phyloP scores from a whole-genome alignment of 1,139 yeast species.

The Spencermartinsiella ligniputridi region DNA sequence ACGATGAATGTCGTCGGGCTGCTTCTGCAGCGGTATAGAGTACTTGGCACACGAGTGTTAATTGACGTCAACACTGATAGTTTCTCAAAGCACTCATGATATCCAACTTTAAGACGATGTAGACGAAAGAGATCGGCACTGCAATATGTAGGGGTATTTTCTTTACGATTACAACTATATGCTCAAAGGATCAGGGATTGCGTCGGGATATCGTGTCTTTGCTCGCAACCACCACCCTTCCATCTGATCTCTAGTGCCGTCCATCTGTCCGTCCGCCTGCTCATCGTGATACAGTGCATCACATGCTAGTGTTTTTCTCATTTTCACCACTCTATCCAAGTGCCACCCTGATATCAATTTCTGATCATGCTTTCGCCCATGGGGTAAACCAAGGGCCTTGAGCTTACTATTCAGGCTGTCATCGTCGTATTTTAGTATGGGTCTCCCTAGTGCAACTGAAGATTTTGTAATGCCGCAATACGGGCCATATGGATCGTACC shows the following conservation, averaged over 20 bases:
- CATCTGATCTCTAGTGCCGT: constrained; percentile 26
- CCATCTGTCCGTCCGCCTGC: constrained; percentile 23
- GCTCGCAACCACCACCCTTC: constrained; percentile 34
- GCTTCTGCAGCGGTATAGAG: too few species aligned
- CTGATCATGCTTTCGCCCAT: constrained; percentile 9
- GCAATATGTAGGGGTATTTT: too few species aligned
- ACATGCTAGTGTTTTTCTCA: constrained; percentile 25
- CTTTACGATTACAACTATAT: too few species aligned
- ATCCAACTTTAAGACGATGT: too few species aligned
- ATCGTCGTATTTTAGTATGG: constrained; percentile 20
- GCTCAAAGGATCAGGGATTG: constrained; percentile 12
- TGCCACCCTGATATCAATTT: constrained; percentile 26
- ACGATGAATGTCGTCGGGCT: too few species aligned
- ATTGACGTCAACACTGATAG: too few species aligned
- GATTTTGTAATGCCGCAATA: constrained; percentile 30
- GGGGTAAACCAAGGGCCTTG: constrained; percentile 4
- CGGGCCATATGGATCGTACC: constrained; percentile 29
- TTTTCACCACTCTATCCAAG: constrained; percentile 23
- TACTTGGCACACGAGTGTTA: too few species aligned
- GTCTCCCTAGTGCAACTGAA: constrained; percentile 27
- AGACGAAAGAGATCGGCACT: too few species aligned
- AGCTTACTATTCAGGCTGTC: constrained; percentile 7
- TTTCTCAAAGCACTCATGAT: too few species aligned
- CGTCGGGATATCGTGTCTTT: constrained; percentile 14
- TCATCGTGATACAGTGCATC: constrained; percentile 21